A percentile compares a stretch with the other conserved stretches of the same genome.
Conservation (phyloP, 192 early-diverging fungal genomes). For the Backusella luteola region DNA sequence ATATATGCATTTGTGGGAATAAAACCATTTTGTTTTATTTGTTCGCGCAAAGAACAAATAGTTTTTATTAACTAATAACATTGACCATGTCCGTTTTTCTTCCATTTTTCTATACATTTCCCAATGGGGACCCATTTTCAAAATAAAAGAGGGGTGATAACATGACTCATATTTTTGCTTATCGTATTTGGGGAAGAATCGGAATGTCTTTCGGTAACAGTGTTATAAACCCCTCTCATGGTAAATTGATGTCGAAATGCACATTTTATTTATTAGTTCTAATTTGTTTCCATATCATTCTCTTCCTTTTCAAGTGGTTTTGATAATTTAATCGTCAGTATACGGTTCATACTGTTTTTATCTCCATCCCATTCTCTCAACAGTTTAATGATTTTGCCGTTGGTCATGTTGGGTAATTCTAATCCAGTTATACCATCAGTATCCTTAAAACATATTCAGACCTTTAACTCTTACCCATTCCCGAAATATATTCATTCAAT, state of each 20-base stretch:
- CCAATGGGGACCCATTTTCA: no score
- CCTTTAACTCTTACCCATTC: slow-evolving; percentile 41
- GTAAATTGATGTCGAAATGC: not conserved
- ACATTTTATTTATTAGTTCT: not conserved
- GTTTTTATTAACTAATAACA: no score
- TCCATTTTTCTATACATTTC: no score
- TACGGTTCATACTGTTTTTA: slow-evolving; percentile 45
- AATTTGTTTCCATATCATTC: not conserved
- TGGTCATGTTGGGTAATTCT: slow-evolving; percentile 58
- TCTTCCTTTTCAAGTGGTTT: not conserved
- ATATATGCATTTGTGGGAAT: no score
- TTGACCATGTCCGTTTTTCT: no score
- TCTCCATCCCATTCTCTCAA: slow-evolving; percentile 57
- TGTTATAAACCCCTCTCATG: not conserved
- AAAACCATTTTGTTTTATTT: no score
- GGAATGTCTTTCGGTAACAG: not conserved
- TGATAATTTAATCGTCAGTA: slow-evolving; percentile 39
- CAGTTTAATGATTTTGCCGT: slow-evolving; percentile 48
- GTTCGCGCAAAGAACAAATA: no score
- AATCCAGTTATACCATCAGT: not conserved
- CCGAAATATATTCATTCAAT: slow-evolving; percentile 47
- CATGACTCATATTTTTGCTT: no score
- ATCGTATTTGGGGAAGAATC: not conserved
- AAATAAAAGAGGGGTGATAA: no score
- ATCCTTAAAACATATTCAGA: not conserved